Percentiles rank a stretch among this genome's conserved stretches.
phyloP scores from a whole-genome alignment of 208 protist genomes.

The Leishmania major region DNA sequence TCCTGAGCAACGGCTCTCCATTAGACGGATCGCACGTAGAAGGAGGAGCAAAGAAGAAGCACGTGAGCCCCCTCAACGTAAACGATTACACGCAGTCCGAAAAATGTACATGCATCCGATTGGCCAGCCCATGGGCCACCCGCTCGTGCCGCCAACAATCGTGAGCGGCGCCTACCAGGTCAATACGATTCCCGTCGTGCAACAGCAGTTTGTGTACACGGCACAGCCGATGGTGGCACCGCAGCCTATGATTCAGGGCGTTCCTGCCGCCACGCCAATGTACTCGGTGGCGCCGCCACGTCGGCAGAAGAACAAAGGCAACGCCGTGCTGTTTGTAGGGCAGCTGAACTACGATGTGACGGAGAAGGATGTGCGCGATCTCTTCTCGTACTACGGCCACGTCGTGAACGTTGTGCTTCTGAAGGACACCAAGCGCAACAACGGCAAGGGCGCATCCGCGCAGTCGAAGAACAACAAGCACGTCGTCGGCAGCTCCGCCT shows the following conservation, averaged over 20 bases:
- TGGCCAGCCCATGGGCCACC: slow-evolving; percentile 9
- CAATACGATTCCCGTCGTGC: slow-evolving; percentile 17
- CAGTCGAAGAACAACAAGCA: slow-evolving; percentile 20
- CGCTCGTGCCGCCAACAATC: neutral
- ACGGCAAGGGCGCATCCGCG: slow-evolving; percentile 1
- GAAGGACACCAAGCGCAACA: slow-evolving; percentile 31
- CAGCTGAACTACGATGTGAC: slow-evolving; percentile 47
- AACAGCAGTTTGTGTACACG: slow-evolving; percentile 25
- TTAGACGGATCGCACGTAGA: neutral
- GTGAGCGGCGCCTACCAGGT: slow-evolving; percentile 4
- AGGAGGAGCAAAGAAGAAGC: neutral
- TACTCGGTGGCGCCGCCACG: slow-evolving; percentile 18
- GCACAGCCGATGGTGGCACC: slow-evolving; percentile 17
- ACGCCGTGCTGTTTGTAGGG: slow-evolving; percentile 49
- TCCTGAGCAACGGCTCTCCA: slow-evolving; percentile 4
- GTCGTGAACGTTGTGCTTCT: slow-evolving; percentile 47
- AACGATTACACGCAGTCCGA: neutral
- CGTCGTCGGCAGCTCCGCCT: slow-evolving; percentile 46
- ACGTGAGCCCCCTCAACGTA: neutral
- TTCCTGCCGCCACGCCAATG: slow-evolving; percentile 10
- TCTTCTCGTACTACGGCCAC: slow-evolving; percentile 41
- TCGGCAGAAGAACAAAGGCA: slow-evolving; percentile 32
- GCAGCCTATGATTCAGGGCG: slow-evolving; percentile 3
- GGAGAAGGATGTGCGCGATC: slow-evolving; percentile 37
- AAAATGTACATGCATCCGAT: slow-evolving; percentile 24